Percentiles rank a stretch among this genome's conserved stretches.
phyloP scores from a whole-genome alignment of 352 stramenopile species.

The Phytophthora citrophthora region DNA sequence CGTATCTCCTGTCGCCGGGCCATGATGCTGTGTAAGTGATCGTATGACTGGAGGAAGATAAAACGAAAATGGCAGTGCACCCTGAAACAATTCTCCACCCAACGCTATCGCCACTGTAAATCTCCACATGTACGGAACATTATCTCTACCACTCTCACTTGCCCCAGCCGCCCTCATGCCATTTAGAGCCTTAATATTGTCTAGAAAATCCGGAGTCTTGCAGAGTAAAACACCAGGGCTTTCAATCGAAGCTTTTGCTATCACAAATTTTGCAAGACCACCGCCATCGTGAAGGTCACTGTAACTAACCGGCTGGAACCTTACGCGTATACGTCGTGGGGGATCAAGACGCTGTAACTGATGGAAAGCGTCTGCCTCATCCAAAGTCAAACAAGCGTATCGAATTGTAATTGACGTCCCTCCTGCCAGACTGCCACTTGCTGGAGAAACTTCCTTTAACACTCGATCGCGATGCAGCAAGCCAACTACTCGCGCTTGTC shows the following conservation, averaged over 20 bases:
- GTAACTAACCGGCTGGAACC: conserved; percentile 53
- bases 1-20: conserved; percentile 63
- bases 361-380: conserved; percentile 48
- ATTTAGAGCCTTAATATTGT: conserved; percentile 52
- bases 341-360: conserved; percentile 58
- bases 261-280: conserved; percentile 23
- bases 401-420: conserved; percentile 38
- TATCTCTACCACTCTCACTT: conserved; percentile 9
- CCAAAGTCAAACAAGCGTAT: conserved; percentile 39
- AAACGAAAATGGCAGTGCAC: conserved; percentile 51
- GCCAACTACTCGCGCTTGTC: conserved; percentile 39
- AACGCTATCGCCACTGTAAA: conserved; percentile 55
- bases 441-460: conserved; percentile 42
- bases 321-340: conserved; percentile 49
- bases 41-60: conserved; percentile 68
- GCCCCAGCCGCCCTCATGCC: conserved; percentile 6
- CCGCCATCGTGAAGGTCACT: neutral
- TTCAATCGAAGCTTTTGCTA: conserved; percentile 9
- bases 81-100: conserved; percentile 52
- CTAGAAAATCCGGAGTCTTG: conserved; percentile 58
- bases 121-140: conserved; percentile 25
- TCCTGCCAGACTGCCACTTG: conserved; percentile 51
- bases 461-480: conserved; percentile 60
- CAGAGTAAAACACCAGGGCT: conserved; percentile 41
- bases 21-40: conserved; percentile 72